Base-by-base conservation (phyloP, 164 flowering plant species). In the Nymphaea thermarum region DNA sequence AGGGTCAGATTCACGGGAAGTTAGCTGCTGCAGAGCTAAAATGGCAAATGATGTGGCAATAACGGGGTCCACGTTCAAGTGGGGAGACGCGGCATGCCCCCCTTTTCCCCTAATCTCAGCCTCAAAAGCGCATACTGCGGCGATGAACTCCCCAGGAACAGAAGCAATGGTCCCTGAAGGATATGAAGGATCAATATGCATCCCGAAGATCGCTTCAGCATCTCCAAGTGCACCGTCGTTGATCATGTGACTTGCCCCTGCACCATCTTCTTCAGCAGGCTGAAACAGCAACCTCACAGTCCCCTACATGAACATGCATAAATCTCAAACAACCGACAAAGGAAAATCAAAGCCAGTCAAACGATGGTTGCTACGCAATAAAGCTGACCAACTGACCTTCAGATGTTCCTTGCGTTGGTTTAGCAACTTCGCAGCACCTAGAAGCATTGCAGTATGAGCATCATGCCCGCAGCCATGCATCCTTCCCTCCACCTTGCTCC, bases 391-490 rank as follows among this genome's bases (percentile, higher is more conserved):
- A 4, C 51, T 63, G 43, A 71, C 93, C 87, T 87, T 86, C 65
- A 87, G 86, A n/a, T 71, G 51, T 67, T 87, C 76, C 67, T 82
- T 82, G 42, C 96, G 76, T 66, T 87, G 77, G 71, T 81, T 76
- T 42, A 91, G 92, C 75, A 91, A 77, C 80, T 89, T 89, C 43
- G 93, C 93, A 18, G 98, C 93, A n/a, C 93, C 98, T 61, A 89
- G 92, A 8, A 89, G 85, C 98, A 91, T 91, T 0, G 98, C 77
- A 0, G 86, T 82, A 71, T 91, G 98, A 42, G 84, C 91, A 74
- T 89, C 98, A 45, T 89, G 96, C 36, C 98, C 98, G 66, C 98
- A 91, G 45, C 72, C 98, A 44, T 91, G 98, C 98, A 91, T 89
- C 74, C 65, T 79, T 10, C 98, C 98, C 67, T 84, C 86, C 63